These are phyloP conservation scores for Vitis vinifera DNA, from an alignment of 164 flowering plant species.

Conservation along the genomic window ASM3070453v1 NC_081814.1:11727001-11727500, in stretches of 20 bases:
- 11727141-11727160: background rate
- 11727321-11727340: background rate
- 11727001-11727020: too few species aligned
- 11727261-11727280: constrained; percentile 1
- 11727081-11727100: too few species aligned
- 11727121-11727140: background rate
- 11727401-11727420: background rate
- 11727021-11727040: too few species aligned
- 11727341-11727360: constrained; percentile 7
- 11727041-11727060: too few species aligned
- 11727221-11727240: background rate
- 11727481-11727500: constrained; percentile 30
- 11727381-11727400: background rate
- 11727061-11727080: too few species aligned
- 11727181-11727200: background rate
- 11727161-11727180: background rate
- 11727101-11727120: background rate
- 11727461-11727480: constrained; percentile 27
- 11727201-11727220: background rate
- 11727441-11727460: background rate
- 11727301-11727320: constrained; percentile 5
- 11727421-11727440: background rate
- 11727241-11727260: background rate
- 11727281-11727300: background rate
- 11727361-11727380: constrained; percentile 15